Evolutionary conservation across 352 stramenopile species (phyloP), one percentile per base, ranked within the genome.

Genomic region (Globisporangium echinulatum): DNA sequence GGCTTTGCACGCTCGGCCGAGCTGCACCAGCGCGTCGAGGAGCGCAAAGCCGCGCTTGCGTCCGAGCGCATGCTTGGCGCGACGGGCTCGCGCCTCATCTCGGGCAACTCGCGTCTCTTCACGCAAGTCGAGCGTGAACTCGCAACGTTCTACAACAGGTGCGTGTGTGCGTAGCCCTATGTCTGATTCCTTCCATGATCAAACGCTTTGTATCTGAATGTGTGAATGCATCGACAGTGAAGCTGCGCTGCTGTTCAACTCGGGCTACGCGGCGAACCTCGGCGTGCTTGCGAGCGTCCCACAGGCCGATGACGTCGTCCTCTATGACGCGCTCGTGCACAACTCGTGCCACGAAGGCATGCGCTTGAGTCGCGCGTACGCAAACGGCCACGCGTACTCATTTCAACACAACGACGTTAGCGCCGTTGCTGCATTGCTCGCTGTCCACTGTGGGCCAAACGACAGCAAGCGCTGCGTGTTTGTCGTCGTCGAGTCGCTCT

Each of bases 401-500:
- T 98, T 98, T 71, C 54, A 52, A 5, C 97, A 99, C 79, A 99
- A 98, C 70, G 86, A 98, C 74, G 38, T 94, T 2, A 43, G 0
- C 7, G n/a, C 49, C 8, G 51, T 36, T 17, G 48, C 43, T 4
- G 19, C 15, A 4, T 14, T 36, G 2, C 10, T 40, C 19, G 15
- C 33, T 13, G 25, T 39, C 15, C 68, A 67, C 7, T 33, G 25
- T 33, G 2, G 2, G 25, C 25, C 25, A 33, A 33, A 3, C 25
- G 25, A 33, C 25, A 33, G 25, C 25, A 33, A 33, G 25, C 56
- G 67, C 25, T 88, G 81, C 56, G 79, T 98, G 43, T 88, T 98
- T 52, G 87, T 99, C 36, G 88, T 97, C n/a, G 91, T 99, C 19
- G 97, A 99, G 77, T 98, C 90, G 58, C 79, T 99, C 1, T 99